Base-by-base conservation (phyloP, 805 yeast species). In the Candida stauntonica region DNA sequence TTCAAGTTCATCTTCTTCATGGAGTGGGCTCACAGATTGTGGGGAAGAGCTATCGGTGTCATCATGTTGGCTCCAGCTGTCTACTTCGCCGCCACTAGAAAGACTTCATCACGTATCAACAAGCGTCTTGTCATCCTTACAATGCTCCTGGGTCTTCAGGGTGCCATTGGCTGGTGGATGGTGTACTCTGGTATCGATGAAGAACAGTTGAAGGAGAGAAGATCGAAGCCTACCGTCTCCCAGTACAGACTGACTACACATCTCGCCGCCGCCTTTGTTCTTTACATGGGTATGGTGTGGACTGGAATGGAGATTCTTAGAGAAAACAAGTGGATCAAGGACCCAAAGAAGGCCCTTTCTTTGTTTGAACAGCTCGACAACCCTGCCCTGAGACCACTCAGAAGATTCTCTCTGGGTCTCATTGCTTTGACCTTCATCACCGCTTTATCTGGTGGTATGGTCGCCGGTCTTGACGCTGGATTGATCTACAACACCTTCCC, bases 141-240 rank as follows among this genome's bases (percentile, higher is more conserved):
- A 29, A 78, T 72, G 0, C 65, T 93, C 36, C 70, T 93, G 41
- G 99, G 96, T 9, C 66, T 93, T 33, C 99, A 93, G 68, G 99
- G 99, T 37, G 84, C 81, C 37, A 82, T 93, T 49, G 99, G 99
- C 23, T 93, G 99, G 99, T 93, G 99, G 99, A 93, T 93, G 99
- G 99, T 93, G 36, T 79, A 85, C 54, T 86, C 96, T 8, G 99
- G 99, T 21, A 71, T 93, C 39, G 95, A 88, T 57, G 83, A 82
- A 54, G 73, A 81, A 31, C 82, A 82, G 55, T 67, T 93, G 33
- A 74, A 73, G 17, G 88, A 82, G 48, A 75, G 96, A 58, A 83
- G 76, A 32, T 79, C 95, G 1, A 94, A 91, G 57, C 99, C 99
- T n/a, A 87, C 99, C 0, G 99, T 93, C 3, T 86, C 96, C 5